Evolutionary conservation across 352 stramenopile species (phyloP), one percentile per base, ranked within the genome.

Genomic region (Peronospora belbahrii): DNA sequence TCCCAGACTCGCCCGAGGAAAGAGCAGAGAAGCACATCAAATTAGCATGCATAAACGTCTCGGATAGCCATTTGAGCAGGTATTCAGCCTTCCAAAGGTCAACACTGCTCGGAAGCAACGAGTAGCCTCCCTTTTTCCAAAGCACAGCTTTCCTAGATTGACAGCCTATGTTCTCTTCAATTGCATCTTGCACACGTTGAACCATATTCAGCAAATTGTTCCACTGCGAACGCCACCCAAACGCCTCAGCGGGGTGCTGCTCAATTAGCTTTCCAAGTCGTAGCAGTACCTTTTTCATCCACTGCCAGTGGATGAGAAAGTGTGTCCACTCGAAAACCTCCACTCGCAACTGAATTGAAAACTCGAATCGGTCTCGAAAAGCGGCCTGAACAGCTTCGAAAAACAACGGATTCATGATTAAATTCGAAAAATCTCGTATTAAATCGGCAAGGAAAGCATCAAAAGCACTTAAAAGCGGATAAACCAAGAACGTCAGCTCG

Each of bases 61-160:
- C 72, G 2, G 79, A 82, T 17, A 90, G 34, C 6, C 68, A 62
- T n/a, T 83, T 72, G 1, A 90, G 49, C 43, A 90, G 33, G 39
- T 73, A 71, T n/a, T 79, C 71, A 17, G 79, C 76, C 31, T 83
- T 78, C 79, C 79, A 90, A 7, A 90, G 55, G 1, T 81, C 54
- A 13, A 37, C 42, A 46, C 36, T 86, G 18, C 68, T 81, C 32
- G 76, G 79, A n/a, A 90, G 52, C 13, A 90, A 50, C 4, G 74
- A 73, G 36, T 97, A 86, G 0, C 88, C 88, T 41, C 90, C 90
- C 41, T 76, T 83, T 52, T 98, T 98, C 89, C 92, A 97, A 10
- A 98, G 62, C 14, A 83, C 74, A 48, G 95, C 75, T 45, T 89
- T 93, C 36, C 65, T 66, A 2, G 70, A 58, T 1, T 56, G 43